Evolutionary conservation across 2,329 filamentous ascomycete genomes (phyloP).

Genomic region (Monilinia vaccinii-corymbosi): DNA sequence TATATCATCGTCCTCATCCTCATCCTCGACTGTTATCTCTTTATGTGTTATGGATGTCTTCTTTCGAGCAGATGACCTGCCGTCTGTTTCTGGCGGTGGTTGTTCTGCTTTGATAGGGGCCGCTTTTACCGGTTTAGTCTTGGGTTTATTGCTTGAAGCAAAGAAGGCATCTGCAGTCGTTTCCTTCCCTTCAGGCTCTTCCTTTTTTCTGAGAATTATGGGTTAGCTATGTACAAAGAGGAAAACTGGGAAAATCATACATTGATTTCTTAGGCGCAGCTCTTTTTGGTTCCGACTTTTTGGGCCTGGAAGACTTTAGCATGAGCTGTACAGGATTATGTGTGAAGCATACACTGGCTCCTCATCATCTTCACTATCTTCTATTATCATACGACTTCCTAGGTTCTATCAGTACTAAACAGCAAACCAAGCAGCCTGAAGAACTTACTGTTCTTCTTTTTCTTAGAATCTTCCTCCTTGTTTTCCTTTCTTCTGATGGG

Average conservation of each 20-base stretch:
- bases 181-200: constrained; percentile 27
- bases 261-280: constrained; percentile 46
- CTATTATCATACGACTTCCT: constrained; percentile 60
- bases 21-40: constrained; percentile 37
- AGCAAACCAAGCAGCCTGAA: not conserved
- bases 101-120: constrained; percentile 20
- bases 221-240: not conserved
- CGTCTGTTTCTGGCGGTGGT: constrained; percentile 15
- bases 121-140: constrained; percentile 22
- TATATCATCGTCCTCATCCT: constrained; percentile 70
- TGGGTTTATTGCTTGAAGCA: constrained; percentile 27
- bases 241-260: constrained; percentile 31
- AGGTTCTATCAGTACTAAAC: constrained; percentile 9
- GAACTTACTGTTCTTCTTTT: constrained; percentile 27
- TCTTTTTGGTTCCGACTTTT: constrained; percentile 46
- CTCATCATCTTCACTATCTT: constrained; percentile 72
- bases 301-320: constrained; percentile 28
- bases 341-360: constrained; percentile 33
- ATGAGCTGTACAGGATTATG: not conserved
- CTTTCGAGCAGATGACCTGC: constrained; percentile 25
- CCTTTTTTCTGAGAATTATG: constrained; percentile 21
- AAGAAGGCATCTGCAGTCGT: constrained; percentile 30
- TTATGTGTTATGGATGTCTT: constrained; percentile 20
- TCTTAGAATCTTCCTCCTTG: constrained; percentile 29
- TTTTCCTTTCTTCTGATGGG: constrained; percentile 36